Evolutionary conservation across 495 filamentous ascomycete species (phyloP).

Genomic region (Aspergillus cristatus): DNA sequence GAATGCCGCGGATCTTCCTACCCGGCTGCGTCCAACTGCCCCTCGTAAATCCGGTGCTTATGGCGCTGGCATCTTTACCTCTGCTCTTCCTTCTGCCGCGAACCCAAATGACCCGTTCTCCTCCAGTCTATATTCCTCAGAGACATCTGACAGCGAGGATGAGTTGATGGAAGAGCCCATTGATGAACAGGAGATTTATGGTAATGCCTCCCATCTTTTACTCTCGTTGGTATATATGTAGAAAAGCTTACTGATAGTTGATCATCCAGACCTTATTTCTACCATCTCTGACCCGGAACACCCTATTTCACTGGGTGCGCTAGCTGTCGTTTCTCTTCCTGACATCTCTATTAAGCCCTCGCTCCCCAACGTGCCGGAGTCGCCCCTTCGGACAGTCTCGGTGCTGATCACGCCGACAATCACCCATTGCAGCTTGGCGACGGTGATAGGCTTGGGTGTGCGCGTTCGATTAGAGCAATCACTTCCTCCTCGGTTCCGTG

Average conservation of each 20-base stretch:
- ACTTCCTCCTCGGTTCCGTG: constrained; percentile 82
- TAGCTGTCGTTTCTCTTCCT: constrained; percentile 87
- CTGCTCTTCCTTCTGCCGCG: constrained; percentile 36
- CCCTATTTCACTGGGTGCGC: constrained; percentile 80
- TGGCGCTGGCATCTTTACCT: constrained; percentile 31
- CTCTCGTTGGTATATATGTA: too few relatives aligned
- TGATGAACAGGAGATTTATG: constrained; percentile 94
- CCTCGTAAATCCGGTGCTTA: constrained; percentile 36
- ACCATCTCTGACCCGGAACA: constrained; percentile 95
- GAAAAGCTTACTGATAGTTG: too few relatives aligned
- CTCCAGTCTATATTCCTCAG: constrained; percentile 17
- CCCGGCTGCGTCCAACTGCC: constrained; percentile 46
- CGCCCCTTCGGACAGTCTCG: constrained; percentile 40
- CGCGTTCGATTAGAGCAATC: constrained; percentile 83
- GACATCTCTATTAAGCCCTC: constrained; percentile 75
- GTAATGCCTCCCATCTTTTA: constrained; percentile 41
- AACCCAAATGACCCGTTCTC: constrained; percentile 48
- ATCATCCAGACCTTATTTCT: constrained; percentile 75
- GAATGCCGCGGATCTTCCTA: constrained; percentile 84
- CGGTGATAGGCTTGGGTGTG: constrained; percentile 91
- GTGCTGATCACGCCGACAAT: constrained; percentile 89
- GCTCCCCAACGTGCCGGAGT: constrained; percentile 36
- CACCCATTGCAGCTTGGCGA: constrained; percentile 91
- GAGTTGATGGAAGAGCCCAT: constrained; percentile 67
- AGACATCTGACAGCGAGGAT: constrained; percentile 45